Base-by-base conservation (phyloP, 1,284 basidiomycete species). In the Leccinum subspadiceum region DNA sequence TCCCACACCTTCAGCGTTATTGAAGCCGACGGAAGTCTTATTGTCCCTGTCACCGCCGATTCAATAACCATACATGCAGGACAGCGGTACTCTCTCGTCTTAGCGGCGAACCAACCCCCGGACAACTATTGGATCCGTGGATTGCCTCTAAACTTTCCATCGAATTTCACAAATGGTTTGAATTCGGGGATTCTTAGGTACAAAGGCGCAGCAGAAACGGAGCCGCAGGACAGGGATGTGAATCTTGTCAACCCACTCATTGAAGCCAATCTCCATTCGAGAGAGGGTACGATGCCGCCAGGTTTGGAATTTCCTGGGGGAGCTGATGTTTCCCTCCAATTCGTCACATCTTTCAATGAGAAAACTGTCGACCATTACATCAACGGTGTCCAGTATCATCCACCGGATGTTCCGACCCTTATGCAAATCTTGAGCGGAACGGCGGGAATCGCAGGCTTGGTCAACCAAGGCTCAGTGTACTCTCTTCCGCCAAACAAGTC, bases 111-210 rank as follows among this genome's bases (percentile, higher is more conserved):
- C 51, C 76, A 79, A 58, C 58, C 67, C 0, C 65, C 75, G 50
- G 72, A 67, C 58, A 74, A 75, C 57, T 73, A 77, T 37, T 77
- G 77, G 77, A 75, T 76, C 59, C 76, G 67, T 69, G 65, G 74
- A 5, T 22, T 67, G 17, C 74, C 73, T 9, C 60, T 60, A 33
- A 70, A 54, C 39, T 67, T 22, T 17, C 2, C 24, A 50, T 67
- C 65, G 12, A 64, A 70, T 44, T 70, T 60, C 49, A 60, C 66
- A 1, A 37, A 72, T 22, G 70, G 71, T 8, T 54, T 69, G 52
- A 74, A 73, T 61, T 74, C 72, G 5, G 85, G 82, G 1, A 83
- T 87, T 62, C 70, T 86, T 4, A 76, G 81, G 20, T 87, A 87
- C 65, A 62, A 59, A 0, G 79, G 79, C 3, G 85, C 84, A 4